phyloP scores from a whole-genome alignment of 805 yeast species.

The Ogataea haglerorum region DNA sequence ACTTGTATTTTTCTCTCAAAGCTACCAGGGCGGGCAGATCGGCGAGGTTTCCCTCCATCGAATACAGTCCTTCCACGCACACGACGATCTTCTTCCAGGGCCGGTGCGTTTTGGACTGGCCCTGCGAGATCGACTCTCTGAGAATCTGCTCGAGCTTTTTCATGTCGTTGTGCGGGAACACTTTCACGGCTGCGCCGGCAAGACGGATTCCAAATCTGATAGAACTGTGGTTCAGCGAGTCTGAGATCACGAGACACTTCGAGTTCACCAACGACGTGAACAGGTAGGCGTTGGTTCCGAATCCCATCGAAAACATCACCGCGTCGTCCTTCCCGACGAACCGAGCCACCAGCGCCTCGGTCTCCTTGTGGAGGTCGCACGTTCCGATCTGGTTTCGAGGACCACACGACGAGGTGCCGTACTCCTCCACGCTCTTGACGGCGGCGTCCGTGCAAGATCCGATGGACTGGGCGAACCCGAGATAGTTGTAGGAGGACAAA shows the following conservation, averaged over 20 bases:
- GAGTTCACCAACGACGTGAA: conserved; percentile 81
- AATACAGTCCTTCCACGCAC: conserved; percentile 88
- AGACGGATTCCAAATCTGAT: conserved; percentile 92
- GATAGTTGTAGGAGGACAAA: conserved; percentile 85
- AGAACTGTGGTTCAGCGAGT: conserved; percentile 92
- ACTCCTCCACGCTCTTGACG: conserved; percentile 53
- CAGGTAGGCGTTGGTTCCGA: conserved; percentile 88
- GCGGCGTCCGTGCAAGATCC: conserved; percentile 88
- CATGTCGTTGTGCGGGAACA: conserved; percentile 92
- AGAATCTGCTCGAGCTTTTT: conserved; percentile 67
- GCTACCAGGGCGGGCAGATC: conserved; percentile 73
- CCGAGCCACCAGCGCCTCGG: conserved; percentile 75
- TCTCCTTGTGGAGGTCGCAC: conserved; percentile 63
- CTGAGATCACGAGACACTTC: conserved; percentile 87
- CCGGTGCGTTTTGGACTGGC: conserved; percentile 91
- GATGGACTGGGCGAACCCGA: conserved; percentile 94
- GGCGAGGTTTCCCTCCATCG: conserved; percentile 90
- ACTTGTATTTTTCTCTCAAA: conserved; percentile 78
- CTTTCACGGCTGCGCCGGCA: conserved; percentile 89
- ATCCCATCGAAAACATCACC: conserved; percentile 87
- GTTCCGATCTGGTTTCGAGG: conserved; percentile 76
- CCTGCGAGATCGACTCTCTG: conserved; percentile 84
- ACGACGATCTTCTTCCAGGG: conserved; percentile 90
- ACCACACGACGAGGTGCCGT: conserved; percentile 79
- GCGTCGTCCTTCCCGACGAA: conserved; percentile 92